These are phyloP conservation scores for Vigna reflexopilosa DNA, from an alignment of 306 rosid species.

Conservation along the genomic window DNA sequence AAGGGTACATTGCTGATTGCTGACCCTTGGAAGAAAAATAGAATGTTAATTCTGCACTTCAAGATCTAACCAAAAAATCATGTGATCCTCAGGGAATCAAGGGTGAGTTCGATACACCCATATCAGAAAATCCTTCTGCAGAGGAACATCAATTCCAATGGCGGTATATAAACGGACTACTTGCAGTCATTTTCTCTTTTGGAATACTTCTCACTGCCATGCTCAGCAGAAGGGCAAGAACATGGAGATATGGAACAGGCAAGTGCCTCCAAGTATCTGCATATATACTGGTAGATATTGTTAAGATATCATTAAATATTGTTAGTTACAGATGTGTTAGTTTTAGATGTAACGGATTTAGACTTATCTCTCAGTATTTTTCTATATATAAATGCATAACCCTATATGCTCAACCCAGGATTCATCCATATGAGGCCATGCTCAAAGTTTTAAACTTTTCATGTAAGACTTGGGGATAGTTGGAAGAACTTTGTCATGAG, in stretches of 20 bases:
- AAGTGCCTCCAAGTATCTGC: constrained; percentile 12
- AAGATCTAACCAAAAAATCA: constrained; percentile 8
- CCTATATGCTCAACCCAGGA: no score
- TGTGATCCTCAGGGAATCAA: constrained; percentile 65
- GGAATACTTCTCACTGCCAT: constrained; percentile 64
- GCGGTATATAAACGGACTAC: constrained; percentile 72
- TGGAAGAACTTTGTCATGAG: no score
- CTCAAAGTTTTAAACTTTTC: background rate
- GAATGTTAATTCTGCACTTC: background rate
- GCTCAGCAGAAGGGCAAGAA: constrained; percentile 71
- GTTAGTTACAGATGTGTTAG: no score
- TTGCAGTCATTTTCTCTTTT: constrained; percentile 64
- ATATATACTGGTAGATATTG: background rate
- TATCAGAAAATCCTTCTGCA: constrained; percentile 45
- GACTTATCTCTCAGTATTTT: no score
- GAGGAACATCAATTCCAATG: constrained; percentile 61
- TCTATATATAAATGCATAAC: no score
- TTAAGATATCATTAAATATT: no score
- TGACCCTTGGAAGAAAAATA: background rate
- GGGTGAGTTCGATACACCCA: constrained; percentile 58
- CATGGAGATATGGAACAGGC: constrained; percentile 81
- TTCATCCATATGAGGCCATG: background rate
- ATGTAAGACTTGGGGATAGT: background rate
- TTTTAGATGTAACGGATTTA: no score
- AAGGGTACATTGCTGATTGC: constrained; percentile 52